These are phyloP conservation scores for Aspergillus neotritici DNA, from an alignment of 2,329 filamentous ascomycete genomes.

Conservation along the genomic window DNA sequence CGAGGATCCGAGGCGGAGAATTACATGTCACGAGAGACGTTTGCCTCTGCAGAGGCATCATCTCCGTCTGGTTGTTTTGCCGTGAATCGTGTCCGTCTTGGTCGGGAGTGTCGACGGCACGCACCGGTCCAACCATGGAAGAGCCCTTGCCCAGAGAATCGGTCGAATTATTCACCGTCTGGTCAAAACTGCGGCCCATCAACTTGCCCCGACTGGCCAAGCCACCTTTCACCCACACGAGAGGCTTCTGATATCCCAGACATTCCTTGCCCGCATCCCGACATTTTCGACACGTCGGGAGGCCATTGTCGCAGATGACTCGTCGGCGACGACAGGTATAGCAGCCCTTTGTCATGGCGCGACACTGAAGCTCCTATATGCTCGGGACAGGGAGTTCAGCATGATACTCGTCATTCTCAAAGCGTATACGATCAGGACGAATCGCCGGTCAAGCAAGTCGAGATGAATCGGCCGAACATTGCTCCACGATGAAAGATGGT, in stretches of 20 bases:
- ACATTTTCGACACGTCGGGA: slow-evolving; percentile 40
- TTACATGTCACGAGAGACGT: slow-evolving; percentile 13
- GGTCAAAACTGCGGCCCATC: slow-evolving; percentile 50
- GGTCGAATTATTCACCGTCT: slow-evolving; percentile 19
- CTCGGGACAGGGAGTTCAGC: background rate
- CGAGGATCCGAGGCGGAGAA: slow-evolving; percentile 36
- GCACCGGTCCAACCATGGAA: background rate
- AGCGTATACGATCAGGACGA: too few relatives aligned
- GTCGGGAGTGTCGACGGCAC: background rate
- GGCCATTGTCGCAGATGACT: slow-evolving; percentile 40
- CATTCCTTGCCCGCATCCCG: slow-evolving; percentile 40
- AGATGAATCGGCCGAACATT: too few relatives aligned
- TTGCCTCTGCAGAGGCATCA: background rate
- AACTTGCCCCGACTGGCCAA: slow-evolving; percentile 44
- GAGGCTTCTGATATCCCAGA: slow-evolving; percentile 38
- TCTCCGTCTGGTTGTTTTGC: background rate
- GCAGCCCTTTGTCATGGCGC: slow-evolving; percentile 37
- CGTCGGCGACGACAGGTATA: slow-evolving; percentile 42
- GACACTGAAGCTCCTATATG: background rate
- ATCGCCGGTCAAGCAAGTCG: too few relatives aligned
- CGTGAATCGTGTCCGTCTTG: slow-evolving; percentile 10
- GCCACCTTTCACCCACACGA: slow-evolving; percentile 41
- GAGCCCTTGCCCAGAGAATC: background rate
- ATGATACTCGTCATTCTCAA: background rate
- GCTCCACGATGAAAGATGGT: too few relatives aligned